A percentile compares a stretch with the other conserved stretches of the same genome.
Conservation (phyloP, 2,329 filamentous ascomycete species). For the Trichoderma pleuroti region DNA sequence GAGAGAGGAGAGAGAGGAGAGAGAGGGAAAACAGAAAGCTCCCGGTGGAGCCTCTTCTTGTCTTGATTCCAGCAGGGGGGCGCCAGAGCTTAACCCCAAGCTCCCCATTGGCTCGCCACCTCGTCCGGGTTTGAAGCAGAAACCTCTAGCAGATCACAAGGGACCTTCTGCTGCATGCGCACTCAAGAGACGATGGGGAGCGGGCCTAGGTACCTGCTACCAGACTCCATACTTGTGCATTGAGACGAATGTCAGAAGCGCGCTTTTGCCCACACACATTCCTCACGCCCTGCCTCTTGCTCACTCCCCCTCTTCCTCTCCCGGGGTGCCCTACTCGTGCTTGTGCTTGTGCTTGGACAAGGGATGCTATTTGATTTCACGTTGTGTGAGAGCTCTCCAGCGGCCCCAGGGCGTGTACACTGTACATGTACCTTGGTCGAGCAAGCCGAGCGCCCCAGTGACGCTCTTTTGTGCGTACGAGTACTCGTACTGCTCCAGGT, state of each 20-base stretch:
- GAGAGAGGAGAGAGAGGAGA: no score
- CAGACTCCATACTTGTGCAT: not conserved
- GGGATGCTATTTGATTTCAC: not conserved
- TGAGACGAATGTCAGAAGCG: conserved; percentile 11
- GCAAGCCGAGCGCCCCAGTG: conserved; percentile 1
- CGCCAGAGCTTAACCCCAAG: conserved; percentile 21
- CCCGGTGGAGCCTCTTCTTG: conserved; percentile 2
- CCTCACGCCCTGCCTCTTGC: conserved; percentile 8
- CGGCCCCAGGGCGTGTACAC: not conserved
- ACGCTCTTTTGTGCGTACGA: not conserved
- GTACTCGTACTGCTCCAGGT: not conserved
- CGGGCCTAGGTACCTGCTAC: not conserved
- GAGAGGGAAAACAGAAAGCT: conserved; percentile 14
- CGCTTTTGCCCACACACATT: conserved; percentile 14
- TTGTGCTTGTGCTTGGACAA: not conserved
- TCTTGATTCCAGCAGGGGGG: conserved; percentile 8
- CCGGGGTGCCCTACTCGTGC: not conserved
- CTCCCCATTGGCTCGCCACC: conserved; percentile 22
- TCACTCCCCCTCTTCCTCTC: not conserved
- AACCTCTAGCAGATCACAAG: conserved; percentile 22
- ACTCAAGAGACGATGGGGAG: not conserved
- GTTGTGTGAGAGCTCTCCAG: not conserved
- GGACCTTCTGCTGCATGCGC: conserved; percentile 18
- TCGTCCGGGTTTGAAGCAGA: conserved; percentile 9
- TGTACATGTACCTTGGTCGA: not conserved